Evolutionary conservation across 1,284 basidiomycete species (phyloP).

Genomic region (Violaceomyces palustris): DNA sequence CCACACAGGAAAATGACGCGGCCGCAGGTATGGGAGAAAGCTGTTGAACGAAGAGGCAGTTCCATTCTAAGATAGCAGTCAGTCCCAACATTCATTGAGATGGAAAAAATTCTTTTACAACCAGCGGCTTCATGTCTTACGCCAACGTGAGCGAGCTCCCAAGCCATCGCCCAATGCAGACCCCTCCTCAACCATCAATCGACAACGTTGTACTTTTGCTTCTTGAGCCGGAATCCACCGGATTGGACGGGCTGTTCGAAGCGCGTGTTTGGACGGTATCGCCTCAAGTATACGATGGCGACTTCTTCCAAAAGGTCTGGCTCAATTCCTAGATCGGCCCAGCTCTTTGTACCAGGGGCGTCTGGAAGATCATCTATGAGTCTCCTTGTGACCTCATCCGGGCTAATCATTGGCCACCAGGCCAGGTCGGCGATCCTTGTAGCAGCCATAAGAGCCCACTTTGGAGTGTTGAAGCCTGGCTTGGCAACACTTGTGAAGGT

Average conservation of each 20-base stretch:
- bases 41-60: too few relatives aligned
- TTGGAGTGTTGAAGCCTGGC: conserved; percentile 72
- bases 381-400: conserved; percentile 83
- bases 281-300: conserved; percentile 83
- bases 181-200: conserved; percentile 12
- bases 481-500: conserved; percentile 64
- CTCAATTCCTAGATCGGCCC: conserved; percentile 58
- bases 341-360: conserved; percentile 56
- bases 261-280: conserved; percentile 68
- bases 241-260: conserved; percentile 56
- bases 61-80: too few relatives aligned
- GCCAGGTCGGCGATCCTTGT: conserved; percentile 66
- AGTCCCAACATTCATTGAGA: too few relatives aligned
- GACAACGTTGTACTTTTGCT: conserved; percentile 33
- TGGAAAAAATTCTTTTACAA: too few relatives aligned
- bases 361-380: conserved; percentile 70
- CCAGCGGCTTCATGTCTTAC: too few relatives aligned
- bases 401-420: conserved; percentile 90
- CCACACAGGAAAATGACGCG: too few relatives aligned
- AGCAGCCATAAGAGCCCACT: conserved; percentile 65
- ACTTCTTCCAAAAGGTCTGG: conserved; percentile 84
- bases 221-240: conserved; percentile 32
- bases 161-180: too few relatives aligned
- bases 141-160: too few relatives aligned
- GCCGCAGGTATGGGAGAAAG: too few relatives aligned